Evolutionary conservation across 2,329 filamentous ascomycete species (phyloP).

Genomic region (Colletotrichum theobromicola): DNA sequence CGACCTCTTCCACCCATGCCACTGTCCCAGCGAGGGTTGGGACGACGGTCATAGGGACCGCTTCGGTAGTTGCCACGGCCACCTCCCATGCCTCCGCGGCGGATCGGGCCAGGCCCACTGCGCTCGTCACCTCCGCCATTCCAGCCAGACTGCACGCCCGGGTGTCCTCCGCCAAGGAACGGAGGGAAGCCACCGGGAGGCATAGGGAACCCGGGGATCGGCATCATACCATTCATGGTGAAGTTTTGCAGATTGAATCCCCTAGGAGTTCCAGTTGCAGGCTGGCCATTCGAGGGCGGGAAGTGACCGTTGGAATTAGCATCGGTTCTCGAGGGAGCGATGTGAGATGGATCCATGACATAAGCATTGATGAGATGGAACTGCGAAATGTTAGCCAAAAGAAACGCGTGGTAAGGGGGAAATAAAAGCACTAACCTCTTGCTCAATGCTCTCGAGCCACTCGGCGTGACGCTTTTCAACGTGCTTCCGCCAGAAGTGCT

Average conservation of each 20-base stretch:
- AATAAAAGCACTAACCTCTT: constrained; percentile 71
- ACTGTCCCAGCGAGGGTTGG: constrained; percentile 58
- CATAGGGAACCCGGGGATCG: constrained; percentile 65
- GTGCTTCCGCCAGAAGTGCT: constrained; percentile 97
- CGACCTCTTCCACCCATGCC: constrained; percentile 56
- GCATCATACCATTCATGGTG: constrained; percentile 62
- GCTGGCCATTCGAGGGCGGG: constrained; percentile 77
- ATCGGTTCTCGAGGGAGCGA: constrained; percentile 90
- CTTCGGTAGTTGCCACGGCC: constrained; percentile 62
- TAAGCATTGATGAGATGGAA: constrained; percentile 92
- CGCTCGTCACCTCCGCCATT: constrained; percentile 59
- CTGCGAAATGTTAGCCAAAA: constrained; percentile 52
- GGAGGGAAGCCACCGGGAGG: constrained; percentile 51
- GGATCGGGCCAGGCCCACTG: constrained; percentile 67
- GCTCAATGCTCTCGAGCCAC: constrained; percentile 80
- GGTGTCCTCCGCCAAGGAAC: constrained; percentile 59
- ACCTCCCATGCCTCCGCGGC: constrained; percentile 66
- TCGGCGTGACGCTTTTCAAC: constrained; percentile 94
- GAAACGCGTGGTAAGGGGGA: constrained; percentile 8
- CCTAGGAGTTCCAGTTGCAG: constrained; percentile 82
- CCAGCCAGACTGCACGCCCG: constrained; percentile 51
- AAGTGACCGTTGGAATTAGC: constrained; percentile 97
- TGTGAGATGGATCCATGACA: constrained; percentile 91
- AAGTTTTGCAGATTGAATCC: constrained; percentile 88
- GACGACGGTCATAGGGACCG: constrained; percentile 77